Percentiles rank a stretch among this genome's conserved stretches.
Evolutionary conservation across 1,284 basidiomycete species (phyloP).

Genomic region (Heterobasidion irregulare): DNA sequence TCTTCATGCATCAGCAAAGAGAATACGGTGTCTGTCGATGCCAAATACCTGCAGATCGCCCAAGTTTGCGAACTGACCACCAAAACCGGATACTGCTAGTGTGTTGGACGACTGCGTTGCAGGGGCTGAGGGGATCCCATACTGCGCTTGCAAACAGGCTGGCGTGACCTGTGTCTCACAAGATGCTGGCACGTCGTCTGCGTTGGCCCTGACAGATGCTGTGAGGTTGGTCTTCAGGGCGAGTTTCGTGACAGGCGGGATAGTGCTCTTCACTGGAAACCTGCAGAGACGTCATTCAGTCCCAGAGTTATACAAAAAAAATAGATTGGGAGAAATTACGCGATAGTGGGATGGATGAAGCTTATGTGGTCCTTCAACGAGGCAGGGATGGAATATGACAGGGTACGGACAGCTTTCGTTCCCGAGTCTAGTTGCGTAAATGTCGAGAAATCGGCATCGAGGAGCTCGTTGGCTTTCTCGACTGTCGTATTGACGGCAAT

Average conservation of each 20-base stretch:
- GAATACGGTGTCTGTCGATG: background rate
- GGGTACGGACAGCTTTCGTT: constrained; percentile 22
- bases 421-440: constrained; percentile 25
- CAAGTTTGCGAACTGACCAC: constrained; percentile 15
- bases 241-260: no score
- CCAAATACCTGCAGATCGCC: constrained; percentile 7
- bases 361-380: constrained; percentile 24
- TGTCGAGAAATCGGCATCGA: constrained; percentile 24
- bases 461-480: constrained; percentile 24
- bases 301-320: background rate
- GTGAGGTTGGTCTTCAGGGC: background rate
- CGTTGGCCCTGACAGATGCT: background rate
- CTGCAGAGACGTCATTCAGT: background rate
- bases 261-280: background rate
- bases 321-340: background rate
- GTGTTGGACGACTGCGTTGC: constrained; percentile 12
- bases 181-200: background rate
- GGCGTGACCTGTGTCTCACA: constrained; percentile 12
- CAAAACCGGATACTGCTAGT: constrained; percentile 17
- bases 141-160: constrained; percentile 16
- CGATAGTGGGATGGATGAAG: constrained; percentile 21
- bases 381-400: constrained; percentile 27
- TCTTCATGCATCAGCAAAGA: background rate
- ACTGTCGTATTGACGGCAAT: constrained; percentile 15
- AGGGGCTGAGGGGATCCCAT: constrained; percentile 17